Conservation (phyloP, 1,139 yeast species). For the Taiozyma sp. region DNA sequence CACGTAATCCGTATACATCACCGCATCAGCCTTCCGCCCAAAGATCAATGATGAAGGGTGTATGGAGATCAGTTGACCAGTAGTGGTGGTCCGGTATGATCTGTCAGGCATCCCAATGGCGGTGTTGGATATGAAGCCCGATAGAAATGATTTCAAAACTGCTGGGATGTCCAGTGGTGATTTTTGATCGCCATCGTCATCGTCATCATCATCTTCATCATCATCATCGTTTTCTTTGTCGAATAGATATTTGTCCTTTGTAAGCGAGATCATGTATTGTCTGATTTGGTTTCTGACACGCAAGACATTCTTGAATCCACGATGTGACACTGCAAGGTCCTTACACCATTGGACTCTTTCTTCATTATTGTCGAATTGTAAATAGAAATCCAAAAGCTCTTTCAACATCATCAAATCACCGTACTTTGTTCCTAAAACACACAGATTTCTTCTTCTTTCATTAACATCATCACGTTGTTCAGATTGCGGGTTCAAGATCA, state of each 20-base stretch:
- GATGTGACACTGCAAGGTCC: conserved; percentile 66
- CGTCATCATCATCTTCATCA: conserved; percentile 22
- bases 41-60: conserved; percentile 92
- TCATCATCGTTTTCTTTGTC: conserved; percentile 27
- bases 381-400: conserved; percentile 66
- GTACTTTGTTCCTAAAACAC: conserved; percentile 62
- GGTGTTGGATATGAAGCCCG: conserved; percentile 79
- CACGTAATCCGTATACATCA: conserved; percentile 93
- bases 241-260: conserved; percentile 19
- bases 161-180: conserved; percentile 47
- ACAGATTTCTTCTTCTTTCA: conserved; percentile 52
- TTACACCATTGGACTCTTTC: conserved; percentile 80
- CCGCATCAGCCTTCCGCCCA: conserved; percentile 78
- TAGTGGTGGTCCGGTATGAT: conserved; percentile 78
- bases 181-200: conserved; percentile 17
- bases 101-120: conserved; percentile 96
- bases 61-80: conserved; percentile 77
- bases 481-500: conserved; percentile 73
- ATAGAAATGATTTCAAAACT: conserved; percentile 71
- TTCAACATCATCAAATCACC: conserved; percentile 87
- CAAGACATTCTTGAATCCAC: conserved; percentile 76
- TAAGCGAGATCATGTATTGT: conserved; percentile 52
- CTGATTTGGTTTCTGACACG: conserved; percentile 73
- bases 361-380: conserved; percentile 39
- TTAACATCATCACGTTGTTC: conserved; percentile 80